Evolutionary conservation across 1,284 basidiomycete genomes (phyloP), one percentile per base, ranked within the genome.

Genomic region (Tilletiopsis washingtonensis): DNA sequence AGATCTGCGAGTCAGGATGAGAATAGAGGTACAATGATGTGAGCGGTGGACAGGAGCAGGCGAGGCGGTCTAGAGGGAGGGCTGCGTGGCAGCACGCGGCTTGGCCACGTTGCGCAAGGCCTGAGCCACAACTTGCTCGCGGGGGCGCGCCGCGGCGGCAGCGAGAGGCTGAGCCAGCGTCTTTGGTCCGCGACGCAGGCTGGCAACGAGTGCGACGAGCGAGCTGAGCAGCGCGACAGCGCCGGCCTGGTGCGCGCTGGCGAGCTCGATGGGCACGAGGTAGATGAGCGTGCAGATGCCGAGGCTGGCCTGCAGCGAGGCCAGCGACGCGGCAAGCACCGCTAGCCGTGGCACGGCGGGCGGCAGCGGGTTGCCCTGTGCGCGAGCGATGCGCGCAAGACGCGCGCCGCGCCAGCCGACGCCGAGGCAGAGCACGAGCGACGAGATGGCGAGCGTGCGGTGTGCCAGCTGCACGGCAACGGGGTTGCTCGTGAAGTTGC

Each of bases 401-500:
- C 85, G 91, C 3, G 44, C 51, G 21, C 57, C 45, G 21, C 41
- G 37, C 37, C 38, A 54, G 4, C 53, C 47, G 5, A 56, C 40
- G 4, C 43, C 50, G 21, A 53, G 24, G 52, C 47, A 29, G 7
- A 73, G 26, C 34, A 39, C 41, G 24, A 64, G 49, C 0, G 62
- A 61, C 1, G 70, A 62, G 24, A 69, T 74, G 63, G 88, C 91
- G 42, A 98, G 79, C 40, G 91, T 78, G 34, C 94, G 84, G 74
- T 99, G 94, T 71, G 98, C 82, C 66, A 97, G 93, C 74, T 99
- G 94, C 7, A 93, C 91, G 0, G 94, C 96, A 7, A 88, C 91
- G 3, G 94, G 94, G 73, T 99, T 99, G 75, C 97, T 93, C 56
- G 94, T 82, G 45, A 97, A 78, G 74, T 97, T 98, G 52, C 91